Evolutionary conservation across 1,284 basidiomycete genomes (phyloP).

Genomic region (Sporisorium iseilematis-ciliati): DNA sequence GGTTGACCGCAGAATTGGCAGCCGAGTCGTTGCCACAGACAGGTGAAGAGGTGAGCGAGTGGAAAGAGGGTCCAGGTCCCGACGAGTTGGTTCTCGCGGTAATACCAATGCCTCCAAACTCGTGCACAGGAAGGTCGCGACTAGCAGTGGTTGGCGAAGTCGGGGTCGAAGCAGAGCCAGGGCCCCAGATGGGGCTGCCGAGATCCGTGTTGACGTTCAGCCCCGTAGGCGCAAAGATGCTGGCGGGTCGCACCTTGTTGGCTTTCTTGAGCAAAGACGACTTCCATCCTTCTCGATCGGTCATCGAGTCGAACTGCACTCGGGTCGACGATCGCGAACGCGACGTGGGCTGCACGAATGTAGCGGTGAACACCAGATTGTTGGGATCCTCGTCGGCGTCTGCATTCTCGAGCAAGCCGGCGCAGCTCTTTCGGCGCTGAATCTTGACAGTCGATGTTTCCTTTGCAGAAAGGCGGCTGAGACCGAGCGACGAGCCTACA

Average conservation of each 20-base stretch:
- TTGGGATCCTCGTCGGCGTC: conserved; percentile 31
- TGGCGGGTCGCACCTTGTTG: conserved; percentile 34
- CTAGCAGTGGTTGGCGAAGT: conserved; percentile 28
- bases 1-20: conserved; percentile 27
- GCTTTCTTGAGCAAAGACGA: conserved; percentile 48
- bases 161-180: conserved; percentile 37
- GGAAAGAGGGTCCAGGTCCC: conserved; percentile 11
- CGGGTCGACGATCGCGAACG: conserved; percentile 42
- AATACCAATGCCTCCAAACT: conserved; percentile 34
- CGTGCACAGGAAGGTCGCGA: conserved; percentile 37
- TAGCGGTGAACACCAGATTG: conserved; percentile 47
- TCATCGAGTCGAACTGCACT: conserved; percentile 22
- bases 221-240: conserved; percentile 41
- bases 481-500: conserved; percentile 58
- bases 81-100: conserved; percentile 14
- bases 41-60: conserved; percentile 44
- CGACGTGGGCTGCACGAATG: conserved; percentile 42
- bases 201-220: conserved; percentile 40
- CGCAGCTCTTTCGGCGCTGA: conserved; percentile 53
- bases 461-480: conserved; percentile 48
- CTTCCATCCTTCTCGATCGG: conserved; percentile 45
- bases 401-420: conserved; percentile 50
- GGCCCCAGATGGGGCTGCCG: conserved; percentile 33
- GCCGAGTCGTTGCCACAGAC: conserved; percentile 30
- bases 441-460: conserved; percentile 58